Percentiles rank a stretch among this genome's conserved stretches.
Conservation (phyloP, 805 yeast genomes). For the Yamadazyma endophytica region DNA sequence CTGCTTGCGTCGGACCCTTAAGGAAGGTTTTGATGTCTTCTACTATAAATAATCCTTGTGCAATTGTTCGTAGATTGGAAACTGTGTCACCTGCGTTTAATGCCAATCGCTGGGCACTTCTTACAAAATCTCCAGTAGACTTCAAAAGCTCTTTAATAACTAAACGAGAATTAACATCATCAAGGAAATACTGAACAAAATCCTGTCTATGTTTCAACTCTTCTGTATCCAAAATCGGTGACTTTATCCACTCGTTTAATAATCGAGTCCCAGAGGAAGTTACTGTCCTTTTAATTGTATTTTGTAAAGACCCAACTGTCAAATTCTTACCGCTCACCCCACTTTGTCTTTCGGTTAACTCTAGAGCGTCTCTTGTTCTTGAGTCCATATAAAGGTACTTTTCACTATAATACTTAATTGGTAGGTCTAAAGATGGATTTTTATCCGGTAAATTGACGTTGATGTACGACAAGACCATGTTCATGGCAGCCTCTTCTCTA, state of each 20-base stretch:
- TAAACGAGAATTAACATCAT: conserved; percentile 5
- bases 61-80: conserved; percentile 24
- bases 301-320: conserved; percentile 64
- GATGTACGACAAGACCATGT: conserved; percentile 59
- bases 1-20: too few species aligned
- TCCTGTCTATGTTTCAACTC: conserved; percentile 52
- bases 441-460: conserved; percentile 70
- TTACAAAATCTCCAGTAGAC: conserved; percentile 51
- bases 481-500: conserved; percentile 59
- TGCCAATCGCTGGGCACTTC: conserved; percentile 53
- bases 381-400: conserved; percentile 74
- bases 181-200: conserved; percentile 27
- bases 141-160: conserved; percentile 29
- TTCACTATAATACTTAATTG: conserved; percentile 51
- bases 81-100: conserved; percentile 32
- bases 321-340: conserved; percentile 39
- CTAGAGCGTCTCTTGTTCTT: conserved; percentile 72
- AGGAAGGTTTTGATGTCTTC: conserved; percentile 17
- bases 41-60: conserved; percentile 27
- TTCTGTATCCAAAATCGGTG: conserved; percentile 62
- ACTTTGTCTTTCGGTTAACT: conserved; percentile 52
- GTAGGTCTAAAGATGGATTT: conserved; percentile 60
- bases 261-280: conserved; percentile 80
- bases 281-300: conserved; percentile 67
- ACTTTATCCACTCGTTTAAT: conserved; percentile 75